Evolutionary conservation across 768 basidiomycete genomes (phyloP), one percentile per base, ranked within the genome.

Genomic region (Mrakia gelida): DNA sequence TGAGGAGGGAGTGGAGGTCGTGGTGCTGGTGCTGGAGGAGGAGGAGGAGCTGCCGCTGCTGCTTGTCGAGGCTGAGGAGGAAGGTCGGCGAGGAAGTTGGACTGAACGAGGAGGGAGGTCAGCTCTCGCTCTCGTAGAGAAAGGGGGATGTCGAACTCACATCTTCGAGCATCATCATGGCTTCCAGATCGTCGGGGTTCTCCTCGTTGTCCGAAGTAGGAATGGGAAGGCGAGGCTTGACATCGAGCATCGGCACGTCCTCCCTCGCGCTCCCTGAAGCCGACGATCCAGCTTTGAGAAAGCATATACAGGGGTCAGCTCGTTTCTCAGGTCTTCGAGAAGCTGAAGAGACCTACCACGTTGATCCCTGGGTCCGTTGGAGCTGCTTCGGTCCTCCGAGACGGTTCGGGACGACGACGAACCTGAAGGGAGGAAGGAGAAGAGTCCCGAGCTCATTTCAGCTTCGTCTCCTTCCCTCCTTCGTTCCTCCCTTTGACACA

Each of bases 81-180:
- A 41, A 49, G 49, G 30, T 52, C 41, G 52, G 52, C 45, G 45
- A 45, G 21, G 23, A 30, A 52, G 15, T 23, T n/a, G 18, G 71
- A 18, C 71, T 72, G 52, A 43, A n/a, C 15, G 16, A 23, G 43
- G 43, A 45, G 38, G 15, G 0, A 26, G 34, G 30, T 67, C 30
- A 71, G 68, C 63, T n/a, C 32, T 16, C 21, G n/a, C 63, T 21
- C 7, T 21, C 63, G 32, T 30, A 30, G n/a, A 10, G 63, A 15
- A 65, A 32, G 10, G 30, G 16, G 32, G 0, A 18, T 2, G 1
- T 11, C 30, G 8, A 30, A 65, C 63, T 65, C 63, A 65, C 63
- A 26, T 65, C 63, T 32, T 65, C 63, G 63, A 65, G 63, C 63
- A 65, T 65, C 63, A 65, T 65, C 63, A 65, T 65, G 6, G 63